Percentiles rank a stretch among this genome's conserved stretches.
phyloP scores from a whole-genome alignment of 2,329 filamentous ascomycete genomes.

The Trichoderma aggressivum region DNA sequence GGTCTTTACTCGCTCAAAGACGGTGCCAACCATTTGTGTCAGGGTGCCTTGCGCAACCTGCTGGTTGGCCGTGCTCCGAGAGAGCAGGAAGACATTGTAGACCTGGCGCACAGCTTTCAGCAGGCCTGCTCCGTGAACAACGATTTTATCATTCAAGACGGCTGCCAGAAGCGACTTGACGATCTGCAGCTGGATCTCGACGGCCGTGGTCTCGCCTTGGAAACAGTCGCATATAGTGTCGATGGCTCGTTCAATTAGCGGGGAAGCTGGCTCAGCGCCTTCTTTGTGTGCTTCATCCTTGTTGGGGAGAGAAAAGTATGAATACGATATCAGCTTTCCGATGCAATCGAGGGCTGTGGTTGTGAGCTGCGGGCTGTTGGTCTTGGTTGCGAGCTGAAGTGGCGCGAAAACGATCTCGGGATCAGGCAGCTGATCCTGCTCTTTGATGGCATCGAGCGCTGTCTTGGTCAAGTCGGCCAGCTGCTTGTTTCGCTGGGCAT shows the following conservation, averaged over 20 bases:
- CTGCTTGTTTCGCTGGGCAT: slow-evolving; percentile 82
- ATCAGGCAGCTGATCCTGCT: slow-evolving; percentile 78
- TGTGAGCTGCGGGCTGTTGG: slow-evolving; percentile 78
- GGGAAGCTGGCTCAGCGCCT: slow-evolving; percentile 47
- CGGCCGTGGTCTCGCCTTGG: slow-evolving; percentile 88
- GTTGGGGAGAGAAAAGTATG: slow-evolving; percentile 82
- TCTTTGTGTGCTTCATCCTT: slow-evolving; percentile 43
- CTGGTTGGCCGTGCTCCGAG: slow-evolving; percentile 90
- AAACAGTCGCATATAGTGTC: slow-evolving; percentile 99
- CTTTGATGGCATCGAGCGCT: slow-evolving; percentile 81
- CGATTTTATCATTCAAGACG: slow-evolving; percentile 96
- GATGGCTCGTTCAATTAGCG: slow-evolving; percentile 93
- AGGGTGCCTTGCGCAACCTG: slow-evolving; percentile 95
- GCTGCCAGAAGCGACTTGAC: slow-evolving; percentile 95
- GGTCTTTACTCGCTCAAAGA: slow-evolving; percentile 90
- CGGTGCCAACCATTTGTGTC: slow-evolving; percentile 97
- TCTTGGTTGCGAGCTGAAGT: slow-evolving; percentile 83
- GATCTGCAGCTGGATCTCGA: slow-evolving; percentile 94
- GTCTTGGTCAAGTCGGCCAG: slow-evolving; percentile 77
- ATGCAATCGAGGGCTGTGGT: slow-evolving; percentile 95
- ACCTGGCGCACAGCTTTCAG: slow-evolving; percentile 96
- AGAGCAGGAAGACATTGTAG: slow-evolving; percentile 97
- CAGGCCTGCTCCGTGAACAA: slow-evolving; percentile 92
- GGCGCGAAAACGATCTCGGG: slow-evolving; percentile 91
- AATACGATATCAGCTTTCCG: slow-evolving; percentile 97